Evolutionary conservation across 352 stramenopile species (phyloP).

Genomic region (Phytopythium aichiense): DNA sequence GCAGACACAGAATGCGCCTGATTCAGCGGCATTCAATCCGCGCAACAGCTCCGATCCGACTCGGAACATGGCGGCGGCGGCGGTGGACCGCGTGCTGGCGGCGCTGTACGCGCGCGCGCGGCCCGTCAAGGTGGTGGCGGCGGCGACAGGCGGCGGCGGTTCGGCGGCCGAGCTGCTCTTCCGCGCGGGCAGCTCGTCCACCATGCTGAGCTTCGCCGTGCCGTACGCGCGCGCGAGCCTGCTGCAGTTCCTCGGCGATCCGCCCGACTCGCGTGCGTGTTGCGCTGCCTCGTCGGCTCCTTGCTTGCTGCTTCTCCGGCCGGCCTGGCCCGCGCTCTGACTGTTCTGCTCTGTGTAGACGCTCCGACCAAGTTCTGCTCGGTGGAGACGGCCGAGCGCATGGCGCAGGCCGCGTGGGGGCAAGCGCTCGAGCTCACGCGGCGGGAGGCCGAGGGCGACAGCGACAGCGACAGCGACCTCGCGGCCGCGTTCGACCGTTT

Average conservation of each 20-base stretch:
- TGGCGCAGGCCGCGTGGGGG: slow-evolving; percentile 56
- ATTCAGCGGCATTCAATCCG: too few species aligned
- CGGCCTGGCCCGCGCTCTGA: too few species aligned
- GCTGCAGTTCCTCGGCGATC: slow-evolving; percentile 35
- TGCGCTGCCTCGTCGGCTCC: not conserved
- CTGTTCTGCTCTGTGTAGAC: not conserved
- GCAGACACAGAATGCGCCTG: too few species aligned
- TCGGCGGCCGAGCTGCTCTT: slow-evolving; percentile 47
- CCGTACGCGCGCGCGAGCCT: slow-evolving; percentile 66
- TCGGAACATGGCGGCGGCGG: not conserved
- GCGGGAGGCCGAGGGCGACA: slow-evolving; percentile 28
- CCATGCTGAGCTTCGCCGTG: slow-evolving; percentile 64
- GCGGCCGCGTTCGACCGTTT: slow-evolving; percentile 31
- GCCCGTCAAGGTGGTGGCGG: slow-evolving; percentile 49
- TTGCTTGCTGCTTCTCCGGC: not conserved
- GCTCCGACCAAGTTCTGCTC: slow-evolving; percentile 45
- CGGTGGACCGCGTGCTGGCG: slow-evolving; percentile 39
- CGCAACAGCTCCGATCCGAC: too few species aligned
- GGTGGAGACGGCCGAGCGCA: slow-evolving; percentile 48
- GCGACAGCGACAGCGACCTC: slow-evolving; percentile 18
- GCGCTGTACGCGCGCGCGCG: slow-evolving; percentile 52
- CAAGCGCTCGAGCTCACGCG: slow-evolving; percentile 35
- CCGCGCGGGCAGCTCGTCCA: slow-evolving; percentile 54
- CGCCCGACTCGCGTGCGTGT: slow-evolving; percentile 2
- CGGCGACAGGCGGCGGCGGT: slow-evolving; percentile 51